phyloP scores from a whole-genome alignment of 73 alveolate species.

The Tetrahymena borealis region DNA sequence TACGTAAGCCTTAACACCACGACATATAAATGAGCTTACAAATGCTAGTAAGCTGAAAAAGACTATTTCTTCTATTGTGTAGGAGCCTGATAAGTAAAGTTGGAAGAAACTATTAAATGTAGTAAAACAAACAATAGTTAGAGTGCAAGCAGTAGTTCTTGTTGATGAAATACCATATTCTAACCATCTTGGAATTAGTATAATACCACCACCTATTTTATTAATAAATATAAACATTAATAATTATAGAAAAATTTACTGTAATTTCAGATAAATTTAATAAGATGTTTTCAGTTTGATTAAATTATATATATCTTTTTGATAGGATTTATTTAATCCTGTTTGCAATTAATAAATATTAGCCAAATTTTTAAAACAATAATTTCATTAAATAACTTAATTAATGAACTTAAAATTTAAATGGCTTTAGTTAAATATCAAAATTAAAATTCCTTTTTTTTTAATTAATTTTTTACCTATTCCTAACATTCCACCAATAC shows the following conservation, averaged over 20 bases:
- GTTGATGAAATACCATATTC: neutral
- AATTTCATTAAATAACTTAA: too few relatives aligned
- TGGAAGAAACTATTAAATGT: neutral
- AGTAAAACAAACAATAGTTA: neutral
- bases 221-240: neutral
- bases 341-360: too few relatives aligned
- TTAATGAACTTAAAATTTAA: too few relatives aligned
- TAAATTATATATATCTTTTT: too few relatives aligned
- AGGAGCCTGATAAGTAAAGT: neutral
- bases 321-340: too few relatives aligned
- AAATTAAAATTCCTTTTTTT: too few relatives aligned
- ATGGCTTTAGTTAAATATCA: too few relatives aligned
- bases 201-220: neutral
- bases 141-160: neutral
- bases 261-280: neutral
- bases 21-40: neutral
- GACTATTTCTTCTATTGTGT: neutral
- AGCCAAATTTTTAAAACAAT: too few relatives aligned
- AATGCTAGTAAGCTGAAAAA: neutral
- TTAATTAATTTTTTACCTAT: neutral
- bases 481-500: neutral
- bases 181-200: neutral
- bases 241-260: neutral
- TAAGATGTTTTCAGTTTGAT: neutral
- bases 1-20: neutral